Percentiles rank a stretch among this genome's conserved stretches.
These are phyloP conservation scores for Coemansia sp. DNA, from an alignment of 192 early-diverging fungal species.

Conservation along the genomic window DNA sequence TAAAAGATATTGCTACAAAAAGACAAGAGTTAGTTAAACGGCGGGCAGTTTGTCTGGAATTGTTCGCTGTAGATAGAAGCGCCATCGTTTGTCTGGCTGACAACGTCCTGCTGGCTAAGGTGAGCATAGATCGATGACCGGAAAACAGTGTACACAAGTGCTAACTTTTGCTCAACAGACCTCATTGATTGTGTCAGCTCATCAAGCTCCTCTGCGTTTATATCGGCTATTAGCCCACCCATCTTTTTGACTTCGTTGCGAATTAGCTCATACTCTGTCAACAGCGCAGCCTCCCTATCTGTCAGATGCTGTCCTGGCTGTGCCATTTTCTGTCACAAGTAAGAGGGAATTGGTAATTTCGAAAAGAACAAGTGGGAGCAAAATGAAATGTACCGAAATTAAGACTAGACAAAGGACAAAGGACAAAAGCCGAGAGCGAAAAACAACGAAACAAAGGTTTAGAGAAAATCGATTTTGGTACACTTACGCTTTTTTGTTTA, in stretches of 20 bases:
- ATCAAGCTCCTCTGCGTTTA: slow-evolving; percentile 51
- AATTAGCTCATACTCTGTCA: slow-evolving; percentile 54
- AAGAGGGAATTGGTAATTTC: not conserved
- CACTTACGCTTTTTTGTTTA: not conserved
- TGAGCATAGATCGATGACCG: slow-evolving; percentile 53
- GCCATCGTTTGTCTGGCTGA: slow-evolving; percentile 18
- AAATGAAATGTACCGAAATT: not conserved
- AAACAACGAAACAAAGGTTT: not conserved
- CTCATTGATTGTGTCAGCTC: slow-evolving; percentile 53
- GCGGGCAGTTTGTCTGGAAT: slow-evolving; percentile 55
- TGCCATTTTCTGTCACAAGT: slow-evolving; percentile 11
- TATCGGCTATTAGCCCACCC: slow-evolving; percentile 45
- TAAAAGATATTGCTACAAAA: not conserved
- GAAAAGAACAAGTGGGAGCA: not conserved
- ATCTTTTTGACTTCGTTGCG: slow-evolving; percentile 53
- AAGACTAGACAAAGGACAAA: too few species aligned
- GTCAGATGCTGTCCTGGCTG: slow-evolving; percentile 45
- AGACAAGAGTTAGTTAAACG: slow-evolving; percentile 35
- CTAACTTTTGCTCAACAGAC: slow-evolving; percentile 51
- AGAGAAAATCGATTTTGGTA: too few species aligned
- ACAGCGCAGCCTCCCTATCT: slow-evolving; percentile 44
- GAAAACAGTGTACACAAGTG: slow-evolving; percentile 52
- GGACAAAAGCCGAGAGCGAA: not conserved
- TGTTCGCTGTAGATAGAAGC: slow-evolving; percentile 35
- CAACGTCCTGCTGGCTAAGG: slow-evolving; percentile 43